Percentiles rank a stretch among this genome's conserved stretches.
phyloP scores from a whole-genome alignment of 495 filamentous ascomycete species.

The Penicillium canariense region DNA sequence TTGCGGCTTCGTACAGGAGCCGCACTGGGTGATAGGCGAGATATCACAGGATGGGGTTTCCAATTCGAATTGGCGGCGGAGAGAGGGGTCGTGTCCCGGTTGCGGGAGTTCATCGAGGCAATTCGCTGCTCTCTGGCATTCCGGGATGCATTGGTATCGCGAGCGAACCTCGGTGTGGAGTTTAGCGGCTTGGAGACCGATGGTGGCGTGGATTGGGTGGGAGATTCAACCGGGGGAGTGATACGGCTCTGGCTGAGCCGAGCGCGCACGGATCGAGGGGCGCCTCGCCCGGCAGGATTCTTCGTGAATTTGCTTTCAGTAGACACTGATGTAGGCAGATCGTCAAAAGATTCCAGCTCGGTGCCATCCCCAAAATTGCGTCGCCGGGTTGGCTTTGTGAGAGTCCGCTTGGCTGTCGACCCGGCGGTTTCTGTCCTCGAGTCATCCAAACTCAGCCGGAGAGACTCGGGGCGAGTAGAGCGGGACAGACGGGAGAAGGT shows the following conservation, averaged over 20 bases:
- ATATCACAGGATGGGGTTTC: slow-evolving; percentile 68
- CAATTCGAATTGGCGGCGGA: slow-evolving; percentile 71
- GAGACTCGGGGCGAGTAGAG: slow-evolving; percentile 42
- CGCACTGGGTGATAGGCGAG: slow-evolving; percentile 46
- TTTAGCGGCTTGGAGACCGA: slow-evolving; percentile 46
- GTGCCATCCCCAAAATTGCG: slow-evolving; percentile 88
- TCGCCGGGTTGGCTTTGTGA: slow-evolving; percentile 70
- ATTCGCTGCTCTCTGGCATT: slow-evolving; percentile 86
- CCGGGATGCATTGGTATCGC: slow-evolving; percentile 86
- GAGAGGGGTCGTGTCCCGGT: slow-evolving; percentile 54
- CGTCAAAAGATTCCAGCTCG: slow-evolving; percentile 90
- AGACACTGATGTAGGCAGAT: slow-evolving; percentile 83
- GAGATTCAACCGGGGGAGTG: slow-evolving; percentile 42
- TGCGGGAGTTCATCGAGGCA: slow-evolving; percentile 46
- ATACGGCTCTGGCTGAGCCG: slow-evolving; percentile 57
- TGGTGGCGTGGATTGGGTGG: slow-evolving; percentile 55
- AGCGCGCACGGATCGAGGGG: slow-evolving; percentile 61
- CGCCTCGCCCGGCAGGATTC: slow-evolving; percentile 68
- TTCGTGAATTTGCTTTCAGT: slow-evolving; percentile 80
- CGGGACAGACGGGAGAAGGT: slow-evolving; percentile 51
- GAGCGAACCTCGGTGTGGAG: slow-evolving; percentile 78
- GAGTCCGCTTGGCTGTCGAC: slow-evolving; percentile 56
- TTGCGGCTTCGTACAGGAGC: slow-evolving; percentile 52
- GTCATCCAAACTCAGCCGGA: slow-evolving; percentile 39
- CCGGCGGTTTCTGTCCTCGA: slow-evolving; percentile 45